Evolutionary conservation across 805 yeast genomes (phyloP), one percentile per base, ranked within the genome.

Genomic region (Saccharomycopsis selenospora): DNA sequence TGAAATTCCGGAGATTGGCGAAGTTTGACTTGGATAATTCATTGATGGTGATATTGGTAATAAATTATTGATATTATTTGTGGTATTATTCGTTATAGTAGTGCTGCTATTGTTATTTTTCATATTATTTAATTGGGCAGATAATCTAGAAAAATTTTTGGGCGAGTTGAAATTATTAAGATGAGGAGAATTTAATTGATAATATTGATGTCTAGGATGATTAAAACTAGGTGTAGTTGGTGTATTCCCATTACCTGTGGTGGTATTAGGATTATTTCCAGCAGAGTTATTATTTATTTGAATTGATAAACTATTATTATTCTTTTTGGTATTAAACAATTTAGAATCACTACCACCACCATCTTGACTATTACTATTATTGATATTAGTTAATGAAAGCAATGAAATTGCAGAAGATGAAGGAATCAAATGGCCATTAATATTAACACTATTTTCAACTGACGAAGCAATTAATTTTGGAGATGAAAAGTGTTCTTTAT

Each of bases 391-490:
- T 8, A 53, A 29, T 3, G 54, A 50, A 7, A 53, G 45, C 17
- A 53, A 46, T 1, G 50, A 45, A 8, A 53, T 53, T n/a, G 51
- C 24, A 7, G 54, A 50, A 13, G 49, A 46, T 2, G 56, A 50
- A 3, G 56, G 56, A 5, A 53, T 48, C 11, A 53, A 20, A 11
- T 46, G 13, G 10, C 56, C 56, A 25, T 53, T 43, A 13, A 52
- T 36, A 8, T 41, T 43, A 13, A 36, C 28, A 28, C 26, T 40
- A 14, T 50, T 50, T 11, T 50, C 54, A 13, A 51, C 52, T 4
- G 54, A 50, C 1, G 52, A 45, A 3, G 56, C 56, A 14, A 53
- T 17, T 11, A 53, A 42, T 23, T 40, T 45, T 11, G 56, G 56
- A 4, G 50, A 52, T 8, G 51, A 38, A 4, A 46, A 36, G 22